phyloP scores from a whole-genome alignment of 371 early-diverging fungal species.

The Mortierella sp. region DNA sequence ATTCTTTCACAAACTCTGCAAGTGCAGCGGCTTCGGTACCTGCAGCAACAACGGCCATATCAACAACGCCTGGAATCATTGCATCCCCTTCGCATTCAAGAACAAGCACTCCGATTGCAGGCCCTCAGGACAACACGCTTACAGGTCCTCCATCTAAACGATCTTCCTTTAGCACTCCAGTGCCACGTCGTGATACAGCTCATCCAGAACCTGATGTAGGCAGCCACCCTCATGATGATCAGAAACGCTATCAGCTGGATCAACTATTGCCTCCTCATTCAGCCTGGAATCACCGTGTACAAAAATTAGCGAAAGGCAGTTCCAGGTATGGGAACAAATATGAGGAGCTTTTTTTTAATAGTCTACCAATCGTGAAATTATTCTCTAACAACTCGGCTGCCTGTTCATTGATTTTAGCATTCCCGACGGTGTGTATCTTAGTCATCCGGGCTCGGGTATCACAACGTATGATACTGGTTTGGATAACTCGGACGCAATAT shows the following conservation, averaged over 20 bases:
- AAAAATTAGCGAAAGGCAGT: constrained; percentile 53
- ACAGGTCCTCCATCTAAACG: constrained; percentile 35
- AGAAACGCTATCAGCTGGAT: constrained; percentile 53
- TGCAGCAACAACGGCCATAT: constrained; percentile 1
- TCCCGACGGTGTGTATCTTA: constrained; percentile 58
- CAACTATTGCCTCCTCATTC: constrained; percentile 54
- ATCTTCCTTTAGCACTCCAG: constrained; percentile 36
- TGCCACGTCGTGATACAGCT: constrained; percentile 38
- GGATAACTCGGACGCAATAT: constrained; percentile 53
- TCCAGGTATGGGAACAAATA: constrained; percentile 32
- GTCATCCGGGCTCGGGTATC: constrained; percentile 23
- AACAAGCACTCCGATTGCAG: constrained; percentile 21
- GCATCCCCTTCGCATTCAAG: constrained; percentile 38
- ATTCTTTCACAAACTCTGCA: constrained; percentile 46
- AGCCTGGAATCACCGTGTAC: constrained; percentile 57
- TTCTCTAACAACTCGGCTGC: background rate
- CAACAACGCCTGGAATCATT: background rate
- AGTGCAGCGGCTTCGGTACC: constrained; percentile 7
- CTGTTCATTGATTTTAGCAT: no score
- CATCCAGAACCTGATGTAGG: constrained; percentile 29
- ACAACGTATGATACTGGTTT: constrained; percentile 47
- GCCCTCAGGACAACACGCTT: constrained; percentile 21
- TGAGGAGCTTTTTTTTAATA: background rate
- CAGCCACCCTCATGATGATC: constrained; percentile 37
- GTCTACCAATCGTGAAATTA: background rate